phyloP scores from a whole-genome alignment of 768 basidiomycete species.

The Amanita subjunquillea region DNA sequence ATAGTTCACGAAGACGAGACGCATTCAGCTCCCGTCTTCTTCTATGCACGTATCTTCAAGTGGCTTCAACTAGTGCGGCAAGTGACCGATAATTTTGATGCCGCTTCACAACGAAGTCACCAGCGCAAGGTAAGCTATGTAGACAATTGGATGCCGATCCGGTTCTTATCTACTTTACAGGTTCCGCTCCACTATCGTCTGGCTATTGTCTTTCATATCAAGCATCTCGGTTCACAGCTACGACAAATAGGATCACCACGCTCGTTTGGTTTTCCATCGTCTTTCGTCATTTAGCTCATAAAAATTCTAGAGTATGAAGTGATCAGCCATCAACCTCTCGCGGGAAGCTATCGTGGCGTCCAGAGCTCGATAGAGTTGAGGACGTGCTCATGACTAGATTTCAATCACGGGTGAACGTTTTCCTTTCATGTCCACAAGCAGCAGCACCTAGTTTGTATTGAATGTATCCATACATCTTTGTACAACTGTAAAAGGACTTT shows the following conservation, averaged over 20 bases:
- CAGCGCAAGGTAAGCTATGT: conserved; percentile 9
- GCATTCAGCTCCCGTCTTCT: conserved; percentile 13
- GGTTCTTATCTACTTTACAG: conserved; percentile 12
- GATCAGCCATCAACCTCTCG: too few relatives aligned
- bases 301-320: too few relatives aligned
- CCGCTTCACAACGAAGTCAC: conserved; percentile 1
- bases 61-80: conserved; percentile 11
- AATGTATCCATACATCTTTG: too few relatives aligned
- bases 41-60: conserved; percentile 13
- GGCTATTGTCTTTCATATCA: conserved; percentile 14
- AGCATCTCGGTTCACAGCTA: conserved; percentile 16
- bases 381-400: too few relatives aligned
- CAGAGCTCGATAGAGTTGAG: too few relatives aligned
- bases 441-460: too few relatives aligned
- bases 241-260: neutral
- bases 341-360: too few relatives aligned
- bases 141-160: neutral
- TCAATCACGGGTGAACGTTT: too few relatives aligned
- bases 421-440: too few relatives aligned
- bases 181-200: conserved; percentile 12
- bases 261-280: too few relatives aligned
- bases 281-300: too few relatives aligned
- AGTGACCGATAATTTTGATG: conserved; percentile 9
- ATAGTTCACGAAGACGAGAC: conserved; percentile 8
- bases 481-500: too few relatives aligned